Conservation (phyloP, 257 asterid genomes). For the Solanum microdontum region DNA sequence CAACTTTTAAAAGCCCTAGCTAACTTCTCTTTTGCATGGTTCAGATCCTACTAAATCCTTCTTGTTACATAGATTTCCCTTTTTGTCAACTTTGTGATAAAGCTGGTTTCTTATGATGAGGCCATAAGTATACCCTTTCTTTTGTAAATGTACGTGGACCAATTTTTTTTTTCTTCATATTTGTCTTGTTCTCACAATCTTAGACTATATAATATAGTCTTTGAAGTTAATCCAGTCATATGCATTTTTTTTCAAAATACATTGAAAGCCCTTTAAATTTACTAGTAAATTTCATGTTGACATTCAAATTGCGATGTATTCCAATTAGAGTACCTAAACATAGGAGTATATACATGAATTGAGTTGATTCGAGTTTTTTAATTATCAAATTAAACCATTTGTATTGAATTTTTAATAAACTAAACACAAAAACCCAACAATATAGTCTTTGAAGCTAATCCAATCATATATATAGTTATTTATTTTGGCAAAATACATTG, state of each 20-base stretch:
- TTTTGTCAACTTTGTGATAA: conserved; percentile 32
- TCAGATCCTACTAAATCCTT: conserved; percentile 26
- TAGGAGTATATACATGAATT: no score
- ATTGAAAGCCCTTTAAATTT: neutral
- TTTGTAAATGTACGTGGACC: conserved; percentile 21
- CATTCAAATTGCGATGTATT: neutral
- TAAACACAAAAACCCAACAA: no score
- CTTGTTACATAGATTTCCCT: conserved; percentile 19
- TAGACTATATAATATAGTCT: conserved; percentile 6
- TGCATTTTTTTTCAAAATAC: neutral
- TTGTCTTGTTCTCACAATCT: conserved; percentile 16
- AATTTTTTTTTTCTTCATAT: conserved; percentile 7
- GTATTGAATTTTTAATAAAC: no score
- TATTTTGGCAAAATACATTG: no score
- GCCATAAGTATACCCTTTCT: conserved; percentile 8
- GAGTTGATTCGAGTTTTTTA: no score
- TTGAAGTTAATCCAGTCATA: neutral
- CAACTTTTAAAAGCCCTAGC: neutral
- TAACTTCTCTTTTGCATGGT: conserved; percentile 37
- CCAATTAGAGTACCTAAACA: neutral
- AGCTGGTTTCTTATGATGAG: conserved; percentile 27
- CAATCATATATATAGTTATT: no score
- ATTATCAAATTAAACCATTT: no score
- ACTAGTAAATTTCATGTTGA: neutral
- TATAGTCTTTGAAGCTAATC: no score